Base-by-base conservation (phyloP, 139 green algal genomes). In the Micractinium sp. region DNA sequence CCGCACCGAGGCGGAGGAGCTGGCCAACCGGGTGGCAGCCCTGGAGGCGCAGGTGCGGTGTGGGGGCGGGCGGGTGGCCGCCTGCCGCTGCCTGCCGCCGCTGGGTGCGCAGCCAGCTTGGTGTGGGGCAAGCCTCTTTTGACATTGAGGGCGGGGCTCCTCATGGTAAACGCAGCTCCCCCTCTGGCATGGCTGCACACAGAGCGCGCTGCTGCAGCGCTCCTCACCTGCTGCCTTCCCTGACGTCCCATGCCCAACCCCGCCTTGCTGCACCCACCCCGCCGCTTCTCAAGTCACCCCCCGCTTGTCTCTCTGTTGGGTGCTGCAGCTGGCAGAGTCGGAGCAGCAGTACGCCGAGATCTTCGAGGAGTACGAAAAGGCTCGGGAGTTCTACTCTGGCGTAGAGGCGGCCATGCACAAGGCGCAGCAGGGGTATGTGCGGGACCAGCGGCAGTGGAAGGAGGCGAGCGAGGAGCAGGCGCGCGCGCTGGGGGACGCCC, bases 271-370 rank as follows among this genome's bases (percentile, higher is more conserved):
- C 47, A 5, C 47, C 47, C 47, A 56, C 7, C 47, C 5, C 9
- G 47, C 7, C 47, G 7, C 31, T 29, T 33, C 53, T 31, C n/a
- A 4, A 1, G 9, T 1, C 13, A 4, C 35, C 27, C 12, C 29
- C 25, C 67, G 27, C 27, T 47, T 1, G 3, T 77, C 23, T 33
- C 19, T 31, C 0, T 41, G 39, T 86, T 77, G 47, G 56, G 35
- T 67, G 18, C 19, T 53, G 73, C 87, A 93, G 87, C 69, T 93
- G 18, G n/a, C 63, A 0, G 90, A 91, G 47, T 38, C 47, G 29
- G 87, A 93, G 89, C 53, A 76, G 29, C 29, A 78, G 18, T 91
- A 93, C 71, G 90, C 77, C 14, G 82, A 86, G 25, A 81, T 91
- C 27, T 91, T 84, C 82, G 61, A 82, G 29, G 87, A 89, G 74